These are phyloP conservation scores for Microbotryum silenes-acaulis DNA, from an alignment of 1,284 basidiomycete genomes.

Conservation along the genomic window DNA sequence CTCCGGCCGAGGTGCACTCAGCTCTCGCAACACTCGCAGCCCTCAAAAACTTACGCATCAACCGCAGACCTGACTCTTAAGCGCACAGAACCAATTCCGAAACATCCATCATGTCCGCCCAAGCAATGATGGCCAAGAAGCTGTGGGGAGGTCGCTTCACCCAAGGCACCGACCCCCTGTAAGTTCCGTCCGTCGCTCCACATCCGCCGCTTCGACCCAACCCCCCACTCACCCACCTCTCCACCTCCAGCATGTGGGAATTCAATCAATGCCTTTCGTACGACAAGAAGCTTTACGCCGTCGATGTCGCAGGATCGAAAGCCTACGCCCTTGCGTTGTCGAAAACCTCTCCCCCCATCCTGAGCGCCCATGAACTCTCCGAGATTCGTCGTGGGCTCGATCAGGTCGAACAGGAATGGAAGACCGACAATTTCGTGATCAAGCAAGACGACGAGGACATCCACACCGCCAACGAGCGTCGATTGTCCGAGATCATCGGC, in stretches of 20 bases:
- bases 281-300: conserved; percentile 86
- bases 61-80: no score
- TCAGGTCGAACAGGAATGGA: conserved; percentile 78
- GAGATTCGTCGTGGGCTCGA: conserved; percentile 68
- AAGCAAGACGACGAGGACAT: conserved; percentile 91
- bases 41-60: no score
- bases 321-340: conserved; percentile 82
- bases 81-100: no score
- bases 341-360: conserved; percentile 30
- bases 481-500: conserved; percentile 87
- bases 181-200: conserved; percentile 4
- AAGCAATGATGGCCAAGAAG: conserved; percentile 20
- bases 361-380: conserved; percentile 27
- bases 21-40: no score
- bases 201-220: background rate
- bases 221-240: no score
- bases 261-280: conserved; percentile 94
- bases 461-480: conserved; percentile 97
- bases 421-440: conserved; percentile 61
- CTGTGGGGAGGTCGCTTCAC: conserved; percentile 28
- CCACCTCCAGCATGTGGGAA: conserved; percentile 69
- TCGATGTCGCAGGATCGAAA: conserved; percentile 87
- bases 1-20: no score
- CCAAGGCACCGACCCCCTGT: conserved; percentile 27
- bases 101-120: background rate